A percentile compares a stretch with the other conserved stretches of the same genome.
Conservation (phyloP, 257 asterid genomes). For the Capsicum chinense region DNA sequence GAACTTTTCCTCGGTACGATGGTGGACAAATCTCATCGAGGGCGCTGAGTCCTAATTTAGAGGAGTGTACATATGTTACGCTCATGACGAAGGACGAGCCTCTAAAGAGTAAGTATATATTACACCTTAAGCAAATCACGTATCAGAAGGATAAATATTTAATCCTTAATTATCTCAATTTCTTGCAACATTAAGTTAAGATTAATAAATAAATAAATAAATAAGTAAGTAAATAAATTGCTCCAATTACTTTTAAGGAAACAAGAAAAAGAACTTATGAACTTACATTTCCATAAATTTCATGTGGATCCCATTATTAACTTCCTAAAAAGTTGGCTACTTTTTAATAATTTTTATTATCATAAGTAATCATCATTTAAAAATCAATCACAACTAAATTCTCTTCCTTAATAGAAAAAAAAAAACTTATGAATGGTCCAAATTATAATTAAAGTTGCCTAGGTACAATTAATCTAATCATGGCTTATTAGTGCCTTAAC, state of each 20-base stretch:
- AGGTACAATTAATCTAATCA: conserved; percentile 13
- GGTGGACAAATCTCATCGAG: background rate
- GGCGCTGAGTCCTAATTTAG: background rate
- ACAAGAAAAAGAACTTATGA: no score
- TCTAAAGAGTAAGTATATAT: background rate
- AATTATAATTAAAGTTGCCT: conserved; percentile 7
- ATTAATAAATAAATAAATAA: background rate
- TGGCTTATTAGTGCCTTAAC: background rate
- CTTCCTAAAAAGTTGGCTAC: conserved; percentile 22
- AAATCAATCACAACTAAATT: background rate
- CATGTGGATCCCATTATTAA: background rate
- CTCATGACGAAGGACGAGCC: background rate
- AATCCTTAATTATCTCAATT: background rate
- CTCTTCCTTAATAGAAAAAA: background rate
- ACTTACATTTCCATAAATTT: background rate
- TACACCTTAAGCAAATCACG: background rate
- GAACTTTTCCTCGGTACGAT: background rate
- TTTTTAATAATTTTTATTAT: background rate
- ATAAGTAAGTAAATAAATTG: background rate
- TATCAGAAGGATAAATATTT: background rate
- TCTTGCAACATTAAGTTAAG: background rate
- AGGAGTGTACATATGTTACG: background rate
- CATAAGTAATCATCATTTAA: background rate
- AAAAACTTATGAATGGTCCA: conserved; percentile 16
- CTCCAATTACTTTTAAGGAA: background rate